Evolutionary conservation across 805 yeast genomes (phyloP), one percentile per base, ranked within the genome.

Genomic region (Candida vaughaniae): DNA sequence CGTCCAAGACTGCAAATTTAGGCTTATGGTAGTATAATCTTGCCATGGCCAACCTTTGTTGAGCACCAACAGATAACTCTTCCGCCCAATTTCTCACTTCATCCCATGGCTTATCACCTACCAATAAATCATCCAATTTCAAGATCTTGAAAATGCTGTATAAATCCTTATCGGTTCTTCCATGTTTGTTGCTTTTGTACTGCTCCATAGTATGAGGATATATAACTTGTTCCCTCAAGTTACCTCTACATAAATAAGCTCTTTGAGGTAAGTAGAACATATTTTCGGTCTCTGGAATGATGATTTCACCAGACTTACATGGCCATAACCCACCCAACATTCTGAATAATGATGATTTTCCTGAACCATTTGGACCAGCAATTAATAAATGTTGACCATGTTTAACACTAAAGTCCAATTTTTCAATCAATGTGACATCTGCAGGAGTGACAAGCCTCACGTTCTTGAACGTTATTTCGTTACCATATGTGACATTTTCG

Each of bases 351-450:
- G 97, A 90, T 0, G 96, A 89, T 62, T 90, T 90, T 18, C 98
- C 98, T 45, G 95, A 85, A 1, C 98, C 98, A 55, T 90, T 90
- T 10, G 97, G 97, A 0, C 98, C 98, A 7, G 91, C 89, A 55
- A 90, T 89, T 36, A 90, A 70, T 34, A 90, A 67, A 60, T 90
- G 93, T 35, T 89, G 82, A 23, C 96, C 96, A 22, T 78, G 83
- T 44, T 82, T 76, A 36, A 90, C 76, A 34, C 81, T 73, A 58
- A 90, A 89, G 18, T 77, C 69, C 49, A 90, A 69, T 25, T 77
- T 73, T 29, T 76, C 69, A 16, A 85, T 81, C 31, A 90, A 68
- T 0, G 81, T 72, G 29, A 85, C 90, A 38, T 87, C 83, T 3
- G 83, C 81, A 0, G 98, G 98, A 1, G 96, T 88, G 1, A 85